Percentiles rank a stretch among this genome's conserved stretches.
Evolutionary conservation across 495 filamentous ascomycete species (phyloP).

Genomic region (Trypethelium eluteriae): DNA sequence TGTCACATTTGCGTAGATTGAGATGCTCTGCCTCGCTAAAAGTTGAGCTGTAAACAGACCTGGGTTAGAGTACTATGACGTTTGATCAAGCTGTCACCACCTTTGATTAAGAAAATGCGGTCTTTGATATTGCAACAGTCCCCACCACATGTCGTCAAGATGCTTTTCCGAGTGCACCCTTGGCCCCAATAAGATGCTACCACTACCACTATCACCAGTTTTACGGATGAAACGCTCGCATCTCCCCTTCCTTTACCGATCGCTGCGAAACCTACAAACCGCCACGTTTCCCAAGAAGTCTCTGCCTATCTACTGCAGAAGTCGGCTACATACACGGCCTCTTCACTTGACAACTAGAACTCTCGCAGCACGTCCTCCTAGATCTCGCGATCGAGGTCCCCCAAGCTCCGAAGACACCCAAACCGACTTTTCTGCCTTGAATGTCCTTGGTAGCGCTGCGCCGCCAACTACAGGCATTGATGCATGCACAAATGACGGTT

Average conservation of each 20-base stretch:
- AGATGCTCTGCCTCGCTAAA: too few species aligned
- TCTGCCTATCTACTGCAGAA: not conserved
- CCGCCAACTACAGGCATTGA: slow-evolving; percentile 77
- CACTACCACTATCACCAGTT: not conserved
- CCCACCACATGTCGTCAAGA: too few species aligned
- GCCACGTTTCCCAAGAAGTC: not conserved
- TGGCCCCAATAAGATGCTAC: not conserved
- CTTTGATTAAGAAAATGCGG: too few species aligned
- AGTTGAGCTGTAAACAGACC: too few species aligned
- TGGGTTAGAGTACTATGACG: too few species aligned
- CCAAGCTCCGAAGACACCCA: slow-evolving; percentile 52
- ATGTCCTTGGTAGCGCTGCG: slow-evolving; percentile 72
- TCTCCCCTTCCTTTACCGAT: not conserved
- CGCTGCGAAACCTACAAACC: not conserved
- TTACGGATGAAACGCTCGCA: not conserved
- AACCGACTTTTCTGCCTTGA: slow-evolving; percentile 67
- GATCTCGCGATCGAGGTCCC: slow-evolving; percentile 51
- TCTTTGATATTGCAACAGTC: too few species aligned
- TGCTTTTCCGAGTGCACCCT: too few species aligned
- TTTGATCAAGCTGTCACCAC: too few species aligned
- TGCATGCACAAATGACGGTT: slow-evolving; percentile 66
- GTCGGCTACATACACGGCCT: not conserved
- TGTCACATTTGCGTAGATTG: too few species aligned
- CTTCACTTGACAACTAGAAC: not conserved
- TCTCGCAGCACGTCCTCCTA: slow-evolving; percentile 20